Evolutionary conservation across 1,284 basidiomycete genomes (phyloP), one percentile per base, ranked within the genome.

Genomic region (Puccinia triticina): DNA sequence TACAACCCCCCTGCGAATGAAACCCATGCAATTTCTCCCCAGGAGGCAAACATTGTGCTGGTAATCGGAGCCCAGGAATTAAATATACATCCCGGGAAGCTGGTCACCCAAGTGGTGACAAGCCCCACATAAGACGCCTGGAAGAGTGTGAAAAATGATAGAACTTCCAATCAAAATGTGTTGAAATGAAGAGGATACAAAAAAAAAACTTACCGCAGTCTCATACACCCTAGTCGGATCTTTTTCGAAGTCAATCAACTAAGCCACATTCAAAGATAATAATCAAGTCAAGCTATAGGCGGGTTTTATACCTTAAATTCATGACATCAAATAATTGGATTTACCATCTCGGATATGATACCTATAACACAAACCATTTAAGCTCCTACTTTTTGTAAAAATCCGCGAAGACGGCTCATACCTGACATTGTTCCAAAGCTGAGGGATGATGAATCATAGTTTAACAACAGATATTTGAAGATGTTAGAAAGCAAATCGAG

Each of bases 171-270:
- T 16, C 11, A 12, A 26, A 37, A 46, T 16, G 21, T 32, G 11
- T 29, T 50, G 18, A 57, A 21, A 74, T 43, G 4, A 61, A 55
- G 29, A 5, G 12, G 14, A 16, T 57, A 10, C 5, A 40, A 55
- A n/a, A 74, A 40, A 32, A 11, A 16, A 14, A 32, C 61, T 21
- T 67, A 82, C 81, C n/a, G 50, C 37, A 57, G 50, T 66, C 57
- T 71, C 43, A 53, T 71, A 82, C 12, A 77, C 50, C n/a, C 59
- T 66, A 7, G 66, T 77, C 32, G 81, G 81, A 26, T 82, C 81
- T 50, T 82, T 82, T 32, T 82, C 81, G n/a, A 82, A 82, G 74
- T 82, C 81, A 26, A 82, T 82, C 46, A 82, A 46, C 81, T 82
- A 46, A 32, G 29, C 18, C 21, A n/a, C 32, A 18, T n/a, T 48